Base-by-base conservation (phyloP, 495 filamentous ascomycete genomes). In the Podospora comata region DNA sequence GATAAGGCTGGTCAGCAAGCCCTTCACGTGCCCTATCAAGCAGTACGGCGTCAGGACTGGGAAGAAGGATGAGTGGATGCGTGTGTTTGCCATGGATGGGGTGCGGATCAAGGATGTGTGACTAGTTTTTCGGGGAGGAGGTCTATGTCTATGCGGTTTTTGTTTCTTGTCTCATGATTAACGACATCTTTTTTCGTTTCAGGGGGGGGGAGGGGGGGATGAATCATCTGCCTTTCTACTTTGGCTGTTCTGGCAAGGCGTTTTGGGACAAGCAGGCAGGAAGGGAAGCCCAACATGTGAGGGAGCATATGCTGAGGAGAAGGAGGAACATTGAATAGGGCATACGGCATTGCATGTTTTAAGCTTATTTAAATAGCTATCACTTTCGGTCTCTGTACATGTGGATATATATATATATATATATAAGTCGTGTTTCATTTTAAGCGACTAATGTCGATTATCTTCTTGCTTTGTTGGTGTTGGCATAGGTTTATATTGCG, bases 21-120 rank as follows among this genome's bases (percentile, higher is more conserved):
- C 85, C 4, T 91, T 91, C 67, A 74, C 80, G 0, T 90, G 88
- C 73, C 89, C 85, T 67, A 81, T 91, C 61, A 78, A 79, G 70
- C 86, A 91, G 77, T 90, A 88, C 72, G 88, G 88, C 6, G 74
- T 85, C 27, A 74, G 76, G 19, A 78, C 76, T 34, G 76, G 78
- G 18, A 70, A 80, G 62, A 74, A 73, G 4, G 77, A 81, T 0
- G 62, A 76, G 56, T 88, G 85, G 83, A 68, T 80, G 67, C 79
- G 85, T 39, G 77, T 81, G 60, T 88, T 86, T 76, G 80, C 78
- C 55, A 61, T 90, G 67, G 88, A 84, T 66, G 85, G 81, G 30
- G 87, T 85, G 0, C 83, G 77, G 60, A 88, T 90, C 39, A 48
- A 48, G 39, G 39, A 48, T 48, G 39, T 48, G 6, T 48, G 13